phyloP scores from a whole-genome alignment of 768 basidiomycete genomes.

The Boletus sp. region DNA sequence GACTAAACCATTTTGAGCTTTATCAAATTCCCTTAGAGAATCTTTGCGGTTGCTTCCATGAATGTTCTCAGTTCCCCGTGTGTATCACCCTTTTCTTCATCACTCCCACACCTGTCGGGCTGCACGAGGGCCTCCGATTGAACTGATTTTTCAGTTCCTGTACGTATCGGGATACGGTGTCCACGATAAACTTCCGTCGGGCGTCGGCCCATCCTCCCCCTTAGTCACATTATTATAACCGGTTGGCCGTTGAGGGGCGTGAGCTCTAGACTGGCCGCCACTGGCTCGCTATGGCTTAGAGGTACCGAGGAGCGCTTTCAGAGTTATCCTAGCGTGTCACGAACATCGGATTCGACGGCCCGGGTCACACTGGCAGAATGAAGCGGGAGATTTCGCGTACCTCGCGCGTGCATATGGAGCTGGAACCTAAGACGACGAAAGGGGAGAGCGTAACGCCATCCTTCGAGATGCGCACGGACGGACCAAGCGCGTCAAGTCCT shows the following conservation, averaged over 20 bases:
- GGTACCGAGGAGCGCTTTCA: not conserved
- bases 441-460: not conserved
- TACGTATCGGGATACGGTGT: not conserved
- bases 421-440: not conserved
- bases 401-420: not conserved
- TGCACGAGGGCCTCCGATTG: not conserved
- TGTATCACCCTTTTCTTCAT: not conserved
- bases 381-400: not conserved
- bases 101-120: slow-evolving; percentile 18
- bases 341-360: no score
- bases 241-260: not conserved
- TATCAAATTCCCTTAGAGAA: slow-evolving; percentile 9
- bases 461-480: not conserved
- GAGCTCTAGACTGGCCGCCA: not conserved
- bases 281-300: not conserved
- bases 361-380: no score
- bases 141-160: not conserved
- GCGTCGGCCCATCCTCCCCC: not conserved
- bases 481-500: not conserved
- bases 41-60: not conserved
- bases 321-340: no score
- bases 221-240: slow-evolving; percentile 5
- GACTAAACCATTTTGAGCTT: slow-evolving; percentile 19
- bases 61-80: slow-evolving; percentile 13
- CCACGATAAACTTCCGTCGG: not conserved